phyloP scores from a whole-genome alignment of 345 rosid genomes.

The Citrus hindsii region DNA sequence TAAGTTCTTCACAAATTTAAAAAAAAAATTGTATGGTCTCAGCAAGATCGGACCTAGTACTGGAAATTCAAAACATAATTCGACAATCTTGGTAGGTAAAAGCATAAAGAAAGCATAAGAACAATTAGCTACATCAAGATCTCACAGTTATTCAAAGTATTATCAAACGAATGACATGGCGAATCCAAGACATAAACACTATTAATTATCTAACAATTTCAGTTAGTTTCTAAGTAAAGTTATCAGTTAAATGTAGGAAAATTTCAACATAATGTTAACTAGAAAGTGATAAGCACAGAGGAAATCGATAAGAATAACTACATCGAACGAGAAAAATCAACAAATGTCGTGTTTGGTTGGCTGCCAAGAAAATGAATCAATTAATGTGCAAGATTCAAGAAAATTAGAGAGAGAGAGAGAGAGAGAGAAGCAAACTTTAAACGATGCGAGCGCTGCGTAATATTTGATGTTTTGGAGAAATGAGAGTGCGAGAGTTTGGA shows the following conservation, averaged over 20 bases:
- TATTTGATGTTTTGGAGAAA: constrained; percentile 13
- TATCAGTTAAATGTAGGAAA: not conserved
- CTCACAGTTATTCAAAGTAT: not conserved
- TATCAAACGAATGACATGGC: not conserved
- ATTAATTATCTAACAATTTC: not conserved
- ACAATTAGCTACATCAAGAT: not conserved
- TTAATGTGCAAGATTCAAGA: not conserved
- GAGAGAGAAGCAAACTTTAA: constrained; percentile 26
- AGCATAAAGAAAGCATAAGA: not conserved
- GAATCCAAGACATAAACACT: not conserved
- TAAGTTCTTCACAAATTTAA: no score
- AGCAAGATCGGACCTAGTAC: not conserved
- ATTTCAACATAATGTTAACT: not conserved
- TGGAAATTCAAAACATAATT: not conserved
- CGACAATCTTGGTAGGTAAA: not conserved
- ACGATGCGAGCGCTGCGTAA: not conserved
- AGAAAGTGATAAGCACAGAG: not conserved
- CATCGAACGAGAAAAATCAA: not conserved
- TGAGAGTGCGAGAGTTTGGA: no score
- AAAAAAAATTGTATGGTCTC: not conserved
- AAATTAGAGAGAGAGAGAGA: constrained; percentile 4
- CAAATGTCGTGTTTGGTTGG: not conserved
- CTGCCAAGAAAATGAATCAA: not conserved
- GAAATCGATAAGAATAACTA: not conserved
- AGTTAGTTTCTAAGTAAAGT: not conserved